These are phyloP conservation scores for Fusarium gaditjirri DNA, from an alignment of 2,329 filamentous ascomycete genomes.

Conservation along the genomic window DNA sequence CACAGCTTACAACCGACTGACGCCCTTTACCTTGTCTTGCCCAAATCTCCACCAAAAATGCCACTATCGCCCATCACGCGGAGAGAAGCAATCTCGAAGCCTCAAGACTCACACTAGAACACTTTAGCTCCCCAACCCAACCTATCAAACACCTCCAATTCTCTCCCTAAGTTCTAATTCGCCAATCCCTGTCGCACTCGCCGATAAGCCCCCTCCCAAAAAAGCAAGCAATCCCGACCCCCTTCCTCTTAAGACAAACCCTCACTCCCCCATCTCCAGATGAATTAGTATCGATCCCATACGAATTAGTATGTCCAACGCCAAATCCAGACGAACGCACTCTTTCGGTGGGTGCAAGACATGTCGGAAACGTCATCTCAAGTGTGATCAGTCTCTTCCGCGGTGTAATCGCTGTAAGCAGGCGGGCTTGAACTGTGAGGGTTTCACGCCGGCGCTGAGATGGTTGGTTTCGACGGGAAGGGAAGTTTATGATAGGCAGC, in stretches of 20 bases:
- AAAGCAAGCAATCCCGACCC: constrained; percentile 28
- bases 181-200: neutral
- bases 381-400: constrained; percentile 34
- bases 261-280: neutral
- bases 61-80: constrained; percentile 1
- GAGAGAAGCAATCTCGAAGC: constrained; percentile 14
- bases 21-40: constrained; percentile 17
- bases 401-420: constrained; percentile 31
- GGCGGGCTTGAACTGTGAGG: constrained; percentile 32
- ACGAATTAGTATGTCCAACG: constrained; percentile 16
- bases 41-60: neutral
- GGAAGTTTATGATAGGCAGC: constrained; percentile 33
- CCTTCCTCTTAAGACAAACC: constrained; percentile 20
- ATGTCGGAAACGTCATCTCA: constrained; percentile 39
- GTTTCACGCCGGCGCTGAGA: constrained; percentile 32
- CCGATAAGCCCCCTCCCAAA: constrained; percentile 16
- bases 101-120: constrained; percentile 4
- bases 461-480: constrained; percentile 34
- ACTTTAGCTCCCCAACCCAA: neutral
- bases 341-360: constrained; percentile 40
- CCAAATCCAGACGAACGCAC: constrained; percentile 32
- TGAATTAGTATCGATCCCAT: neutral
- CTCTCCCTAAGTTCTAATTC: neutral
- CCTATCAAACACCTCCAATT: neutral
- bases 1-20: neutral